Conservation (phyloP, 768 basidiomycete genomes). For the Lentinula aciculospora region DNA sequence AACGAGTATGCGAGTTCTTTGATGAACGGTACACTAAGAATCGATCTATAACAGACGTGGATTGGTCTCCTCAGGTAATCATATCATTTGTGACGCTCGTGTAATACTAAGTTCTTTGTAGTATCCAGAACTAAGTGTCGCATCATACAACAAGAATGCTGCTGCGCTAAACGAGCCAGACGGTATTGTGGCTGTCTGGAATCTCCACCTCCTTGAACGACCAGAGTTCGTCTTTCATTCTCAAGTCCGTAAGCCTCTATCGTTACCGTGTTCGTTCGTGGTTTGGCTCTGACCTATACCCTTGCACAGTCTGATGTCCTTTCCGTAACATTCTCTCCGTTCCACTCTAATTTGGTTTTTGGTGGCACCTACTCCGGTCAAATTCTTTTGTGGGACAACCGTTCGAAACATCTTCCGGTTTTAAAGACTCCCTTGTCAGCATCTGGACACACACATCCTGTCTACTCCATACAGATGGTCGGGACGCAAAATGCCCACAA, state of each 20-base stretch:
- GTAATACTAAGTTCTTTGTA: slow-evolving; percentile 23
- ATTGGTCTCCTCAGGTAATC: slow-evolving; percentile 94
- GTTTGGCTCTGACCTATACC: slow-evolving; percentile 8
- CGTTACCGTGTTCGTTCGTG: neutral
- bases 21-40: slow-evolving; percentile 91
- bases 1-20: slow-evolving; percentile 90
- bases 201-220: slow-evolving; percentile 88
- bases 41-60: slow-evolving; percentile 91
- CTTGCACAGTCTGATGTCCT: slow-evolving; percentile 85
- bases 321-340: slow-evolving; percentile 94
- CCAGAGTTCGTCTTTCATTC: slow-evolving; percentile 99
- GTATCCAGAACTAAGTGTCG: slow-evolving; percentile 95
- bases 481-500: slow-evolving; percentile 99
- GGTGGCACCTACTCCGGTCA: slow-evolving; percentile 99
- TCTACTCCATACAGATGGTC: slow-evolving; percentile 98
- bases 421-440: slow-evolving; percentile 95
- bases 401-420: slow-evolving; percentile 93
- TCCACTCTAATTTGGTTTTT: slow-evolving; percentile 95
- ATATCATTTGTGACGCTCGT: neutral
- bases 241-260: slow-evolving; percentile 54
- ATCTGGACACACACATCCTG: slow-evolving; percentile 95
- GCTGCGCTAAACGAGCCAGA: slow-evolving; percentile 93
- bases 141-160: slow-evolving; percentile 97
- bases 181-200: slow-evolving; percentile 97
- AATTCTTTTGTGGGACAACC: slow-evolving; percentile 96